Evolutionary conservation across 2,329 filamentous ascomycete genomes (phyloP).

Genomic region (Fusarium nygamai): DNA sequence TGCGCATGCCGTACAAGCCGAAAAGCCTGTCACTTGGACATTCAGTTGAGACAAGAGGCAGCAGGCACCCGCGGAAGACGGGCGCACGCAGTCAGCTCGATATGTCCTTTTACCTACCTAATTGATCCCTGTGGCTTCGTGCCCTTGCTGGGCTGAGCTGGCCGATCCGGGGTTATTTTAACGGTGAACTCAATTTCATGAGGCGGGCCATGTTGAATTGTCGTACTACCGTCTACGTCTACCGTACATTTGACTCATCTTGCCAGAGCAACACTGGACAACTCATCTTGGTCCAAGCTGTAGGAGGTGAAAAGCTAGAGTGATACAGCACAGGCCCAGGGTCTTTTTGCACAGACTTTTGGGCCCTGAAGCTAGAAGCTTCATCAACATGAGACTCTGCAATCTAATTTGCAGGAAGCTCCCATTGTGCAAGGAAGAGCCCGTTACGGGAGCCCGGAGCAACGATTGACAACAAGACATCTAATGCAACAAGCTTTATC

Average conservation of each 20-base stretch:
- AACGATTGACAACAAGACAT: constrained; percentile 22
- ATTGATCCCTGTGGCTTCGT: constrained; percentile 10
- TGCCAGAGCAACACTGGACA: constrained; percentile 34
- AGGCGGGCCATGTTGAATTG: constrained; percentile 11
- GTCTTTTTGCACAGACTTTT: constrained; percentile 16
- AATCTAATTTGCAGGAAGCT: constrained; percentile 14
- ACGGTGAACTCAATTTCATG: constrained; percentile 17
- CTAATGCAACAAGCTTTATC: constrained; percentile 12
- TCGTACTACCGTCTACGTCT: neutral
- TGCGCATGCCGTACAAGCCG: constrained; percentile 22
- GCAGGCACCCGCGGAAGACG: constrained; percentile 17
- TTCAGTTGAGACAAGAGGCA: constrained; percentile 1
- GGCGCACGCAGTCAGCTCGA: constrained; percentile 12
- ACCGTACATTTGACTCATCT: constrained; percentile 30
- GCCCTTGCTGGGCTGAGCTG: constrained; percentile 27
- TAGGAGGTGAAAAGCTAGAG: neutral
- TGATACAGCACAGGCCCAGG: constrained; percentile 14
- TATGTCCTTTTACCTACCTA: neutral
- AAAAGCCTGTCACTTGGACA: constrained; percentile 8
- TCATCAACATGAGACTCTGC: constrained; percentile 22
- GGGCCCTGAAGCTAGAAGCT: neutral
- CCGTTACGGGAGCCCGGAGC: constrained; percentile 17
- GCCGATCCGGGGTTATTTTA: constrained; percentile 29
- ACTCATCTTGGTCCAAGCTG: constrained; percentile 33
- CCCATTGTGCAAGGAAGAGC: constrained; percentile 24